Evolutionary conservation across 2,329 filamentous ascomycete species (phyloP).

Genomic region (Xylariaceae sp.): DNA sequence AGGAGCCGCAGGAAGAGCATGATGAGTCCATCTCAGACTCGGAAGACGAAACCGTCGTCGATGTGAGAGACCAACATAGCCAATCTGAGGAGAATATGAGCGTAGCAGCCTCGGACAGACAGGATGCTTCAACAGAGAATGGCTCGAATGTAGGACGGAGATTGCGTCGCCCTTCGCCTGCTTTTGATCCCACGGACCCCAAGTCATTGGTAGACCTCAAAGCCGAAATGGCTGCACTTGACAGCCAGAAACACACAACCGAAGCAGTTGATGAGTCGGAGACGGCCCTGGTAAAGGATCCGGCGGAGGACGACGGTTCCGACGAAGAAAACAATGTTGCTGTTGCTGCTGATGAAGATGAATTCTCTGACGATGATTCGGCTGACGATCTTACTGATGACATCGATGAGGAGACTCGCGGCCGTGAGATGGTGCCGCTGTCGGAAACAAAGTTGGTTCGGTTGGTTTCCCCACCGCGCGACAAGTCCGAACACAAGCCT

Average conservation of each 20-base stretch:
- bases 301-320: slow-evolving; percentile 11
- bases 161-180: slow-evolving; percentile 35
- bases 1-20: slow-evolving; percentile 25
- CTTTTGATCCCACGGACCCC: slow-evolving; percentile 51
- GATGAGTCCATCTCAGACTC: slow-evolving; percentile 20
- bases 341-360: neutral
- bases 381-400: neutral
- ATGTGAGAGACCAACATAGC: slow-evolving; percentile 24
- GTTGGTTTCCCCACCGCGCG: slow-evolving; percentile 67
- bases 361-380: slow-evolving; percentile 5
- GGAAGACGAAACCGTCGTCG: slow-evolving; percentile 22
- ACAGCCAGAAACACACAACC: slow-evolving; percentile 29
- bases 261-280: slow-evolving; percentile 23
- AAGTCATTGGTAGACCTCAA: slow-evolving; percentile 46
- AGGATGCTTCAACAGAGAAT: slow-evolving; percentile 41
- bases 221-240: slow-evolving; percentile 44
- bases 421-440: slow-evolving; percentile 36
- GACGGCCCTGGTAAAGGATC: slow-evolving; percentile 14
- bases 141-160: slow-evolving; percentile 37
- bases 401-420: slow-evolving; percentile 30
- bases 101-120: slow-evolving; percentile 23
- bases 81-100: slow-evolving; percentile 37
- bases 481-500: slow-evolving; percentile 60
- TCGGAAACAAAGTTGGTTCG: slow-evolving; percentile 48
- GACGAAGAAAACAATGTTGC: slow-evolving; percentile 17